A percentile compares a stretch with the other conserved stretches of the same genome.
Conservation (phyloP, 2,329 filamentous ascomycete species). For the Nothomitra cinnamomea region DNA sequence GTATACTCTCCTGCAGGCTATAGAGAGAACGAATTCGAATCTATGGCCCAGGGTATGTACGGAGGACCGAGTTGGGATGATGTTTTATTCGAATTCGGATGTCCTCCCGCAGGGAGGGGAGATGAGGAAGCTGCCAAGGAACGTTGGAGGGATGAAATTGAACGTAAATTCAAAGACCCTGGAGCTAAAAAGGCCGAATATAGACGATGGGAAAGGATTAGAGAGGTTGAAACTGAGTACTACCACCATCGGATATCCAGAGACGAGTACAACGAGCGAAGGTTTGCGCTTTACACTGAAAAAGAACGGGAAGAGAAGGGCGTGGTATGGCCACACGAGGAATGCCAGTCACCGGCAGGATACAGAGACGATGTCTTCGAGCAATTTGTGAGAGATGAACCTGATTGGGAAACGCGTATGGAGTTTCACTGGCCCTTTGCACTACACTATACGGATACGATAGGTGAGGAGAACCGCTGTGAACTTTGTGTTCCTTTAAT, state of each 20-base stretch:
- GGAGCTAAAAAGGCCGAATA: neutral
- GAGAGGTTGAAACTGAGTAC: neutral
- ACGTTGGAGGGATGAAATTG: neutral
- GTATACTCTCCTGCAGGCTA: neutral
- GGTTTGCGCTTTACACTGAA: neutral
- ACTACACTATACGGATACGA: neutral
- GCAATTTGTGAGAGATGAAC: neutral
- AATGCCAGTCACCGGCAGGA: neutral
- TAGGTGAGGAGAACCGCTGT: neutral
- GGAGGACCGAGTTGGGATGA: neutral
- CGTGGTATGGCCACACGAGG: neutral
- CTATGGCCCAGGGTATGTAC: neutral
- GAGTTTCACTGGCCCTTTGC: neutral
- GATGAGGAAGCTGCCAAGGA: neutral
- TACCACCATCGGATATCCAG: neutral
- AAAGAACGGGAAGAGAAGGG: neutral
- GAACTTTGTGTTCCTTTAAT: neutral
- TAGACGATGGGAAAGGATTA: conserved; percentile 1
- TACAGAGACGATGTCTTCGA: neutral
- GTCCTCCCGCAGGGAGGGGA: neutral
- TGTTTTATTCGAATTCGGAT: neutral
- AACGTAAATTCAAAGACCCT: neutral
- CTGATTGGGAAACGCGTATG: neutral
- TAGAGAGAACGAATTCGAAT: neutral
- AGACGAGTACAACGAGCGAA: neutral